Evolutionary conservation across 1,139 yeast genomes (phyloP).

Genomic region (Lodderomyces theae): DNA sequence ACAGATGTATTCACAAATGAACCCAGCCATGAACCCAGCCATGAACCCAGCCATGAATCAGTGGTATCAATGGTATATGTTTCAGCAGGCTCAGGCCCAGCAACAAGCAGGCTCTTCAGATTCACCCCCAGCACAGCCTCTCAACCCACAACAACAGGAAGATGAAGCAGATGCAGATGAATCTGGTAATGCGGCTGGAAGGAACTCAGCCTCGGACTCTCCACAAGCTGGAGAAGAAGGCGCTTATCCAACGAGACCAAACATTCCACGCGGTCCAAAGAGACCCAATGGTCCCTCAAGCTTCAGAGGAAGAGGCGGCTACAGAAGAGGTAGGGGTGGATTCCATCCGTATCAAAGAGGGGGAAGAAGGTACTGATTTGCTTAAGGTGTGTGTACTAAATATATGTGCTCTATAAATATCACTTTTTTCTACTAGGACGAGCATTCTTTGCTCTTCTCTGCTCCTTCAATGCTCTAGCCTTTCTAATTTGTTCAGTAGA

Average conservation of each 20-base stretch:
- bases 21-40: conserved; percentile 41
- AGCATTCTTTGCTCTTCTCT: conserved; percentile 80
- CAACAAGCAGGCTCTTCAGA: conserved; percentile 21
- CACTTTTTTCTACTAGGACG: conserved; percentile 53
- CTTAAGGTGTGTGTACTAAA: not conserved
- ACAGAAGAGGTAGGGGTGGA: conserved; percentile 21
- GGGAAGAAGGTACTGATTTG: conserved; percentile 15
- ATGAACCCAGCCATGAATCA: conserved; percentile 84
- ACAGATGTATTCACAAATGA: conserved; percentile 19
- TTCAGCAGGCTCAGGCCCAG: conserved; percentile 40
- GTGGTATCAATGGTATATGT: conserved; percentile 76
- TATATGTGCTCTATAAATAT: not conserved
- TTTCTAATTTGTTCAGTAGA: conserved; percentile 77
- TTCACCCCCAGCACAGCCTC: conserved; percentile 52
- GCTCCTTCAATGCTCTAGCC: conserved; percentile 64
- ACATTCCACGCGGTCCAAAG: conserved; percentile 45
- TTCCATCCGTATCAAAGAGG: conserved; percentile 29
- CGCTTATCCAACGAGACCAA: conserved; percentile 30
- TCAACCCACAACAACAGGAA: conserved; percentile 53
- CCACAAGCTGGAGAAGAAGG: conserved; percentile 6
- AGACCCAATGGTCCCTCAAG: conserved; percentile 43
- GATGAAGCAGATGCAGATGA: conserved; percentile 21
- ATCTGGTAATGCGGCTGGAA: not conserved
- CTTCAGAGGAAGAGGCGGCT: conserved; percentile 28
- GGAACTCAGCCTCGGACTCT: not conserved